Evolutionary conservation across 768 basidiomycete genomes (phyloP), one percentile per base, ranked within the genome.

Genomic region (Serendipita indica): DNA sequence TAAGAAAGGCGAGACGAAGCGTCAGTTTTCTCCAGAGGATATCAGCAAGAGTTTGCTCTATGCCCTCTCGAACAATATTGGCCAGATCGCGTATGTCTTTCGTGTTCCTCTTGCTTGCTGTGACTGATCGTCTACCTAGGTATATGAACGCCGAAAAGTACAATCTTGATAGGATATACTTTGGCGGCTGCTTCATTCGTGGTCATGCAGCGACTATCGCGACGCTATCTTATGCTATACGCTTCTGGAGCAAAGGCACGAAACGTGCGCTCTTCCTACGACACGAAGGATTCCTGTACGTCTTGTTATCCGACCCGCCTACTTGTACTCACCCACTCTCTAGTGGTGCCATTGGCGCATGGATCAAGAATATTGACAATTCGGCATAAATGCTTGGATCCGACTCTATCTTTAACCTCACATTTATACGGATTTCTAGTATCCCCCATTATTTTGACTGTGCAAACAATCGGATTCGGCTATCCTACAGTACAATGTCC

Each of bases 81-180:
- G 96, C 14, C 96, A 99, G 72, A 97, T 99, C 73, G 96, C 96
- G 94, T 99, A 71, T 69, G 92, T 85, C n/a, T 58, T 7, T 35
- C 12, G 43, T 35, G 39, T 30, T 27, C 45, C 6, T 52, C 32
- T n/a, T n/a, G n/a, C n/a, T 10, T 2, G 32, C 56, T 28, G 18
- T 43, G 30, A 57, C 35, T 57, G 39, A 57, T 58, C 58, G 12
- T 32, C 14, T n/a, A 27, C n/a, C 32, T 68, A 94, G 90, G 46
- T 97, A 92, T 71, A 98, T 99, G 96, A 98, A 99, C 69, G 96
- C 96, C 59, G 96, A 98, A 69, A 98, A 98, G 74, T 96, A 98
- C 70, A 84, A 88, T 64, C 70, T 99, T 61, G 89, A 96, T 65
- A 81, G 89, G 68, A 98, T 99, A 63, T 99, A 97, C 74, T 99